A percentile compares a stretch with the other conserved stretches of the same genome.
These are phyloP conservation scores for Trapa bicornis DNA, from an alignment of 345 rosid species.

Conservation along the genomic window DNA sequence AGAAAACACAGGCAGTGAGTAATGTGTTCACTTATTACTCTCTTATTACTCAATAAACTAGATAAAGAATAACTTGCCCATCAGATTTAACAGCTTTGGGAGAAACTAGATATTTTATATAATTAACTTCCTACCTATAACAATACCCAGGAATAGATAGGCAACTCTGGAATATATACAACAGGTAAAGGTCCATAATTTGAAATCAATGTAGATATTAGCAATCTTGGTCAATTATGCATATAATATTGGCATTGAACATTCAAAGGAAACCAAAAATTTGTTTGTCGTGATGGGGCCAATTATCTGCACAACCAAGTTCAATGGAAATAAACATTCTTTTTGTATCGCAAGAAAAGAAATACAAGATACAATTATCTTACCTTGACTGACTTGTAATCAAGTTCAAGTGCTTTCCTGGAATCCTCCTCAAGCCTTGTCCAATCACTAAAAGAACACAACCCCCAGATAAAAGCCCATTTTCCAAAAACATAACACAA, in stretches of 20 bases:
- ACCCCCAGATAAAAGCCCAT: background rate
- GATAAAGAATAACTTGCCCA: background rate
- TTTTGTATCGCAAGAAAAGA: background rate
- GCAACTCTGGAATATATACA: too few species aligned
- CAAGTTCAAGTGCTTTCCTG: conserved; percentile 62
- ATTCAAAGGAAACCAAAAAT: background rate
- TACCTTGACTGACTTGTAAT: conserved; percentile 26
- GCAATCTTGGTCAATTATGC: too few species aligned
- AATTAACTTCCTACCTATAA: background rate
- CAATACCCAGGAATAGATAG: background rate
- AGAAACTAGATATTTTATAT: too few species aligned
- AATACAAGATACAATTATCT: background rate
- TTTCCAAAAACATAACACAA: background rate
- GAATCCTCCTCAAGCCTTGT: conserved; percentile 69
- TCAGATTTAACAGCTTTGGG: too few species aligned
- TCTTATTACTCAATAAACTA: background rate
- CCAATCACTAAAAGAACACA: conserved; percentile 51
- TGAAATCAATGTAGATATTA: too few species aligned
- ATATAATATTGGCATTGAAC: background rate
- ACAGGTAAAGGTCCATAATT: too few species aligned
- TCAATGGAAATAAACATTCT: background rate
- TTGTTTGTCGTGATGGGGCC: background rate
- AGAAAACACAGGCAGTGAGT: background rate
- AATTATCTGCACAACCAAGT: background rate
- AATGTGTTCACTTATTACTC: too few species aligned